These are phyloP conservation scores for Glonium stellatum DNA, from an alignment of 495 filamentous ascomycete genomes.

Conservation along the genomic window DNA sequence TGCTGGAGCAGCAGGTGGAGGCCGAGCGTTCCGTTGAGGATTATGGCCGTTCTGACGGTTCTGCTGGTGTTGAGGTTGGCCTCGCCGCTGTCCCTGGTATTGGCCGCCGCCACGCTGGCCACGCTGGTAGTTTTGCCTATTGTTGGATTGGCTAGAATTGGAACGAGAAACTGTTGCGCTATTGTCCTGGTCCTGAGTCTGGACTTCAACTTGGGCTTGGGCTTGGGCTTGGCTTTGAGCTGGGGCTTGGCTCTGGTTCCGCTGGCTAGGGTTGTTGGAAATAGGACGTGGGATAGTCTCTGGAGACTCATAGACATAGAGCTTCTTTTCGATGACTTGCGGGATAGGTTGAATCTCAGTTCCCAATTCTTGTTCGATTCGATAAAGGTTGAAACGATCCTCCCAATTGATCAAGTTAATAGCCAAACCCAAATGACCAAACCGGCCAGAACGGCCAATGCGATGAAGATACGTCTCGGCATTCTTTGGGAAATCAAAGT, in stretches of 20 bases:
- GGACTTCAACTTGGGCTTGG: neutral
- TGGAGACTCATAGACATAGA: slow-evolving; percentile 95
- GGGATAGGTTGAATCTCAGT: slow-evolving; percentile 98
- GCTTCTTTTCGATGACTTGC: slow-evolving; percentile 87
- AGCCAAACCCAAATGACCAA: slow-evolving; percentile 91
- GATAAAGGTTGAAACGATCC: slow-evolving; percentile 97
- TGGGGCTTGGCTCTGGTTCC: slow-evolving; percentile 1
- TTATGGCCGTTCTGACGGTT: slow-evolving; percentile 25
- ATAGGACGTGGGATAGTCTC: slow-evolving; percentile 85
- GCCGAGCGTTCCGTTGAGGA: slow-evolving; percentile 21
- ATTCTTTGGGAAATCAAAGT: slow-evolving; percentile 99
- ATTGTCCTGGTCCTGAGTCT: slow-evolving; percentile 10
- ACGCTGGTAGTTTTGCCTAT: slow-evolving; percentile 18
- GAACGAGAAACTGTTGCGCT: neutral
- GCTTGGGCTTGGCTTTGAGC: neutral
- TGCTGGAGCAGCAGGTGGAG: slow-evolving; percentile 18
- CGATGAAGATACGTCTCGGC: slow-evolving; percentile 98
- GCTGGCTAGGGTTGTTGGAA: slow-evolving; percentile 36
- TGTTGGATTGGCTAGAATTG: slow-evolving; percentile 9
- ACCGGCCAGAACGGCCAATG: slow-evolving; percentile 94
- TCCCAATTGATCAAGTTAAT: slow-evolving; percentile 99
- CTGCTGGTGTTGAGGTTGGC: slow-evolving; percentile 11
- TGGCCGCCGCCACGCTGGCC: slow-evolving; percentile 19
- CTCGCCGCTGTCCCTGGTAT: slow-evolving; percentile 22
- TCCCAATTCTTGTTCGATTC: slow-evolving; percentile 93